Evolutionary conservation across 192 early-diverging fungal species (phyloP).

Genomic region (Rhizophagus clarus): DNA sequence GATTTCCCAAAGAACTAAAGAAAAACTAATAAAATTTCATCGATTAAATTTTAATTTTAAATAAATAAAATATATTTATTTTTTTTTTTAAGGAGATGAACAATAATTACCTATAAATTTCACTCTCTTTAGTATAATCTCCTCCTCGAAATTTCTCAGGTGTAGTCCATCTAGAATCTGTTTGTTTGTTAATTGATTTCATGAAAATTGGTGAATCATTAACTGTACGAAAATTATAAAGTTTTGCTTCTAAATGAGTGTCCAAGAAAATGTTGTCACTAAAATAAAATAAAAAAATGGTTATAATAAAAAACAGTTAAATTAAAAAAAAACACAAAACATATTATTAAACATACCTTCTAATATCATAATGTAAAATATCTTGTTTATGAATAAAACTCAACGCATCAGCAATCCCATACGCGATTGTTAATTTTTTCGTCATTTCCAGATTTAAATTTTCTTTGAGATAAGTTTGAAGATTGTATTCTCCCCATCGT

Average conservation of each 20-base stretch:
- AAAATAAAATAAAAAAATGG: neutral
- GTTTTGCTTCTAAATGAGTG: neutral
- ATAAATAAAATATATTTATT: neutral
- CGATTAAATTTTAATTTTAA: neutral
- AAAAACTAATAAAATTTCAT: neutral
- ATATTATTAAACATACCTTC: neutral
- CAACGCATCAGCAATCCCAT: neutral
- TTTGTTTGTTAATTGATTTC: neutral
- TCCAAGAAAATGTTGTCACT: neutral
- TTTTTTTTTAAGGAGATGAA: neutral
- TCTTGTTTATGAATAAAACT: conserved; percentile 2
- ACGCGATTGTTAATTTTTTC: neutral
- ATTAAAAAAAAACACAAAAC: neutral
- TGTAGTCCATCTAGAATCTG: neutral
- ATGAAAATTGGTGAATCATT: neutral
- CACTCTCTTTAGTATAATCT: neutral
- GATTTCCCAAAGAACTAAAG: neutral
- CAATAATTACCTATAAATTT: neutral
- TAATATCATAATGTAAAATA: neutral
- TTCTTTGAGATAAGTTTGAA: neutral
- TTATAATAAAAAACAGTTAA: neutral
- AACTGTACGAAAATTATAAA: neutral
- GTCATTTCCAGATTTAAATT: neutral
- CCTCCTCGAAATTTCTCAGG: neutral
- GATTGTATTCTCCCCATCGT: neutral